Base-by-base conservation (phyloP, 805 yeast genomes). In the Blastobotrys peoriensis region DNA sequence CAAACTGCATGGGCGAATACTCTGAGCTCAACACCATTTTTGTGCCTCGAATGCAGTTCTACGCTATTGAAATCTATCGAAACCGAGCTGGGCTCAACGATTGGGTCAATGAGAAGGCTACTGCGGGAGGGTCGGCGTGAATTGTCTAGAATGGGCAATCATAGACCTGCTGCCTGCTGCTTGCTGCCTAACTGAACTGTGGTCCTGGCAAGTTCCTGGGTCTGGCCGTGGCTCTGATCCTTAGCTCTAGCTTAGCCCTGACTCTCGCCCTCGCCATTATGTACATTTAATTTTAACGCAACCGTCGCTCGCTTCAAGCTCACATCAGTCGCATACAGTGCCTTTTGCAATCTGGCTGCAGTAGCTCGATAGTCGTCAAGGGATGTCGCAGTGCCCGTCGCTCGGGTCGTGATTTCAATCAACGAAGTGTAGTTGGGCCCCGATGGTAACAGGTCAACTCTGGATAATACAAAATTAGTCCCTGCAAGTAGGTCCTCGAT, bases 41-140 rank as follows among this genome's bases (percentile, higher is more conserved):
- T 57, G 96, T 64, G 4, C 93, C 91, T 47, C 81, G 98, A 69
- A 78, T 91, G 61, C 98, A 93, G 69, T 93, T 93, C 63, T 85
- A 89, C 58, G 96, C 96, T 45, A 76, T 88, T 60, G 98, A 93
- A 71, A 83, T 93, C 52, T 87, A 86, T 49, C 83, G 98, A 75
- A 93, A 93, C 71, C 85, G 80, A 64, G 75, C 75, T 53, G 95
- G 95, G 30, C 74, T 85, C 58, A 93, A 93, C 68, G 96, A 93
- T 68, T 93, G 98, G 98, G 74, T 79, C 44, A 66, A 63, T 45
- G 67, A 68, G 49, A 62, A 20, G 23, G 22, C 20, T 34, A 34
- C 17, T 18, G 16, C 10, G 37, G 30, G 13, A n/a, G n/a, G n/a
- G n/a, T n/a, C n/a, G n/a, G n/a, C n/a, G n/a, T n/a, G n/a, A n/a